These are phyloP conservation scores for Barnettozyma siamensis DNA, from an alignment of 805 yeast species.

Conservation along the genomic window DNA sequence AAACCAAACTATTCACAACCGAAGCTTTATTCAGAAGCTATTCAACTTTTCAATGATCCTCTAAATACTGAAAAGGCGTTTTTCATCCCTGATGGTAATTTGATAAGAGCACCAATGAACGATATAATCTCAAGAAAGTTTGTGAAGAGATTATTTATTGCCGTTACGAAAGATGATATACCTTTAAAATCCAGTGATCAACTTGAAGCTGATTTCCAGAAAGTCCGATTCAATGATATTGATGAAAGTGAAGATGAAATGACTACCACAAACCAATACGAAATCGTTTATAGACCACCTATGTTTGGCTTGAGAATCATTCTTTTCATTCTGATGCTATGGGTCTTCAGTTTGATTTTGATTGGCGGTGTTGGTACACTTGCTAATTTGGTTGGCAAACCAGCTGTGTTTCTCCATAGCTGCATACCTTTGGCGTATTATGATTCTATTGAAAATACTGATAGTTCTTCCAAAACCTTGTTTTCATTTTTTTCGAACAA, in stretches of 20 bases:
- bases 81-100: slow-evolving; percentile 76
- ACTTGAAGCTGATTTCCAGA: slow-evolving; percentile 26
- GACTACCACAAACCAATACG: slow-evolving; percentile 42
- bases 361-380: slow-evolving; percentile 20
- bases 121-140: slow-evolving; percentile 68
- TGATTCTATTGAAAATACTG: too few species aligned
- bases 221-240: slow-evolving; percentile 33
- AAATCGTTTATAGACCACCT: slow-evolving; percentile 86
- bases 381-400: slow-evolving; percentile 26
- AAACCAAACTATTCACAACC: slow-evolving; percentile 58
- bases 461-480: neutral
- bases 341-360: slow-evolving; percentile 39
- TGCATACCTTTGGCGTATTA: neutral
- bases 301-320: slow-evolving; percentile 55
- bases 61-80: slow-evolving; percentile 41
- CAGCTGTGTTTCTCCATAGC: slow-evolving; percentile 4
- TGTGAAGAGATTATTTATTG: slow-evolving; percentile 64
- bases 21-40: slow-evolving; percentile 42
- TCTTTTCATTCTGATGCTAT: slow-evolving; percentile 31
- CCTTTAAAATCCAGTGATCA: slow-evolving; percentile 37
- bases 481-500: neutral
- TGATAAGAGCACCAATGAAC: slow-evolving; percentile 79
- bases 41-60: slow-evolving; percentile 31
- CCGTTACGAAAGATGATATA: slow-evolving; percentile 76
- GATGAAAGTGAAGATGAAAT: slow-evolving; percentile 38